A percentile compares a stretch with the other conserved stretches of the same genome.
Conservation (phyloP, 108 stramenopile species). For the Stephanodiscus triporus region DNA sequence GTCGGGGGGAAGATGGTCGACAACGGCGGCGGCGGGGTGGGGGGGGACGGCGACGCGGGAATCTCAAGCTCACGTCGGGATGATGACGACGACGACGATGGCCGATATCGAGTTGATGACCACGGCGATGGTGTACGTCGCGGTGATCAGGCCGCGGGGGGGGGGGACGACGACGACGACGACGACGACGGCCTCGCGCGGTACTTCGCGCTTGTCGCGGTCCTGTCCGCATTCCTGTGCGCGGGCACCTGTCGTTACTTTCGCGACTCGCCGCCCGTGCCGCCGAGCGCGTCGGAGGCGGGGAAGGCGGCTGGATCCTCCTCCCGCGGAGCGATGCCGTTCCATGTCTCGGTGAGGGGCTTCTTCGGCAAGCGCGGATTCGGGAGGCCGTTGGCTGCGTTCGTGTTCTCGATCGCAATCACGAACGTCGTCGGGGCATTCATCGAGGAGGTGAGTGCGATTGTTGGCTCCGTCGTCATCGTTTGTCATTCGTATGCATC, state of each 20-base stretch:
- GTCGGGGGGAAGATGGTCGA: constrained; percentile 53
- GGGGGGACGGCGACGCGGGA: not conserved
- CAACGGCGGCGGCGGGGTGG: constrained; percentile 32
- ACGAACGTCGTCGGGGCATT: constrained; percentile 90
- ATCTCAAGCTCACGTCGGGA: constrained; percentile 39
- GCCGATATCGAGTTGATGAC: constrained; percentile 37
- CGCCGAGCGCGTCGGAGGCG: constrained; percentile 47
- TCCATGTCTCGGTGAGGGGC: constrained; percentile 72
- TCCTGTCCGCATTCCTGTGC: not conserved
- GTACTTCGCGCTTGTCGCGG: not conserved
- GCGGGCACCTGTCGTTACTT: not conserved
- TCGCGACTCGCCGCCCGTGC: constrained; percentile 23
- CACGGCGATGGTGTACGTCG: constrained; percentile 25
- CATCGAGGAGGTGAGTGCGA: constrained; percentile 65
- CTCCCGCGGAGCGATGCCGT: constrained; percentile 65
- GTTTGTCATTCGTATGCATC: not conserved
- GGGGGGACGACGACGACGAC: not conserved
- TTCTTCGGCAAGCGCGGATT: constrained; percentile 76
- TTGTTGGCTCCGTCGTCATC: too few relatives aligned
- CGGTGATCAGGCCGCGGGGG: not conserved
- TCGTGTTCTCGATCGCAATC: constrained; percentile 78
- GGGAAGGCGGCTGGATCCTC: constrained; percentile 51
- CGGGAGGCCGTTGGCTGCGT: constrained; percentile 70
- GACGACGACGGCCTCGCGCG: not conserved
- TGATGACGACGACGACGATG: constrained; percentile 38